Conservation (phyloP, 208 protist species). For the Leishmania tropica region DNA sequence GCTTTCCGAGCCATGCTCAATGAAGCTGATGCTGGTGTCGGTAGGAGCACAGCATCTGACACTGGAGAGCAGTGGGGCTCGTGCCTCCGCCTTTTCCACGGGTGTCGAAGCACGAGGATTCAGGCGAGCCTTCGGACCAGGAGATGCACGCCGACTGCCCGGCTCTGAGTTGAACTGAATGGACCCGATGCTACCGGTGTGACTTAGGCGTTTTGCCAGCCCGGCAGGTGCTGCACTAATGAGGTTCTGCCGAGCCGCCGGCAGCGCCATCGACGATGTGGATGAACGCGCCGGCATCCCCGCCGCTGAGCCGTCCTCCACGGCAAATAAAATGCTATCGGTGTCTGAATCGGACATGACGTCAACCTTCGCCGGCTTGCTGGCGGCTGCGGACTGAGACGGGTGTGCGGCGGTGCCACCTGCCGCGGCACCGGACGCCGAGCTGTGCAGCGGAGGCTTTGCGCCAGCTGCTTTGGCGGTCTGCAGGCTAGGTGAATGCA, state of each 20-base stretch:
- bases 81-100: constrained; percentile 13
- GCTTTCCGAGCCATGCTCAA: constrained; percentile 25
- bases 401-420: background rate
- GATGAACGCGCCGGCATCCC: constrained; percentile 1
- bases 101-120: background rate
- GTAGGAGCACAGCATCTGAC: constrained; percentile 3
- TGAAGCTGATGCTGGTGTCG: constrained; percentile 37
- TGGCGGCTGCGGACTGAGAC: background rate
- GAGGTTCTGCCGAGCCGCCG: background rate
- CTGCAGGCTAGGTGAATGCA: constrained; percentile 2
- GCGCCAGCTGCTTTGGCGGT: constrained; percentile 1
- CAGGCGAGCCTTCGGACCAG: background rate
- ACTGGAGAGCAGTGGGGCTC: background rate
- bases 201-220: background rate
- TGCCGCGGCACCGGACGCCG: background rate
- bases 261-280: background rate
- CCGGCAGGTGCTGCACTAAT: background rate
- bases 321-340: constrained; percentile 34
- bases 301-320: constrained; percentile 14
- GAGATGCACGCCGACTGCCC: constrained; percentile 12
- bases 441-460: constrained; percentile 18
- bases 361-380: background rate
- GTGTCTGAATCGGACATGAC: constrained; percentile 21
- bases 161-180: constrained; percentile 31
- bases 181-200: constrained; percentile 10